These are phyloP conservation scores for Penicillium samsonianum DNA, from an alignment of 495 filamentous ascomycete genomes.

Conservation along the genomic window DNA sequence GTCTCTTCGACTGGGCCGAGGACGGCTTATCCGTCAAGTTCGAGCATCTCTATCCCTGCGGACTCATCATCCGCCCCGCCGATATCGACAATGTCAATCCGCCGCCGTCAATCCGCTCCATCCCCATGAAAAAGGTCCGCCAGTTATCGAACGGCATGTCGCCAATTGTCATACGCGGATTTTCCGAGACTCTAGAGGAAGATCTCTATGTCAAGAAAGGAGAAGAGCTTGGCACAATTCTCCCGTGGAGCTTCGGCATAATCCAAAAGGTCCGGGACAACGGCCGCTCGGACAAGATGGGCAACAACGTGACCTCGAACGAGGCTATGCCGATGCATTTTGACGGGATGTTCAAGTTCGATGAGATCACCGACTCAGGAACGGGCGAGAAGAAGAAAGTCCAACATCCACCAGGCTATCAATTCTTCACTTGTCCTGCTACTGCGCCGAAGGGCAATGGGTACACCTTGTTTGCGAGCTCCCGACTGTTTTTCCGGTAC, in stretches of 20 bases:
- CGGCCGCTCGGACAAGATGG: constrained; percentile 31
- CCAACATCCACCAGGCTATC: constrained; percentile 42
- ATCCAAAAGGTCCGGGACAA: constrained; percentile 52
- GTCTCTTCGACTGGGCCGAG: constrained; percentile 34
- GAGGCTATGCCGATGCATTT: constrained; percentile 61
- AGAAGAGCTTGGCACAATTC: constrained; percentile 43
- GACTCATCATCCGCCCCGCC: constrained; percentile 40
- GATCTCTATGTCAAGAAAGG: constrained; percentile 48
- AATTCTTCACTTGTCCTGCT: constrained; percentile 53
- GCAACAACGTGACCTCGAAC: constrained; percentile 50
- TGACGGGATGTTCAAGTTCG: constrained; percentile 56
- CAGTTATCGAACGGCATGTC: constrained; percentile 50
- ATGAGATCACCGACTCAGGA: constrained; percentile 34
- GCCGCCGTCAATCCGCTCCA: constrained; percentile 32
- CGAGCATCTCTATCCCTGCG: constrained; percentile 46
- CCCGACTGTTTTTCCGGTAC: constrained; percentile 52
- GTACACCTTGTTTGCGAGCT: constrained; percentile 54
- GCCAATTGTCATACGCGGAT: constrained; percentile 55
- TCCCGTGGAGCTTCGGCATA: constrained; percentile 52
- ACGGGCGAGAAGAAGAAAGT: constrained; percentile 28
- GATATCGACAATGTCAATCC: constrained; percentile 26
- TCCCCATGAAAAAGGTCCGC: constrained; percentile 52
- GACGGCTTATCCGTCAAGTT: constrained; percentile 36
- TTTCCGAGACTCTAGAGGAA: constrained; percentile 44
- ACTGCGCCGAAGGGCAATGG: constrained; percentile 49